A percentile compares a stretch with the other conserved stretches of the same genome.
phyloP scores from a whole-genome alignment of 1,139 yeast species.

The Candida neerlandica region DNA sequence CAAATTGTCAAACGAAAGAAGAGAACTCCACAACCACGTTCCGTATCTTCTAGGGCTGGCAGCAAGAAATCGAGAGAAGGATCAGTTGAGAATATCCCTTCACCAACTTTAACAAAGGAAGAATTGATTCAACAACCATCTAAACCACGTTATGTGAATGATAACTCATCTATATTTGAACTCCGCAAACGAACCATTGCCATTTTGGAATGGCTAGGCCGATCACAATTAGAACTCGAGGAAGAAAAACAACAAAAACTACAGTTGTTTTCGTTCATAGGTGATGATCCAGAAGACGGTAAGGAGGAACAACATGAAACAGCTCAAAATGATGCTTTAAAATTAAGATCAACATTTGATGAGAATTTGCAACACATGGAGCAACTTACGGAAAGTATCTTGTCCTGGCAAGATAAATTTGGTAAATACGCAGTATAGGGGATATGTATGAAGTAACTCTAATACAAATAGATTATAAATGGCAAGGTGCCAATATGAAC shows the following conservation, averaged over 20 bases:
- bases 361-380: slow-evolving; percentile 70
- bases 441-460: no score
- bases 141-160: slow-evolving; percentile 80
- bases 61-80: slow-evolving; percentile 1
- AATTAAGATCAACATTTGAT: slow-evolving; percentile 49
- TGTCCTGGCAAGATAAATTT: slow-evolving; percentile 77
- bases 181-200: slow-evolving; percentile 88
- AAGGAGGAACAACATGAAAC: slow-evolving; percentile 60
- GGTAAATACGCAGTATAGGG: slow-evolving; percentile 47
- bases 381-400: slow-evolving; percentile 63
- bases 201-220: slow-evolving; percentile 83
- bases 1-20: slow-evolving; percentile 6
- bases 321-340: slow-evolving; percentile 28
- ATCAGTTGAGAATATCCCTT: slow-evolving; percentile 3
- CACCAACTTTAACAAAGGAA: slow-evolving; percentile 27
- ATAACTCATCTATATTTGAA: slow-evolving; percentile 72
- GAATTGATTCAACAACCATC: slow-evolving; percentile 64
- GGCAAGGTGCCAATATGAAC: no score
- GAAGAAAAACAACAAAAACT: slow-evolving; percentile 64
- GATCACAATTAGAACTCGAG: slow-evolving; percentile 80
- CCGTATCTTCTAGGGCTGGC: slow-evolving; percentile 3
- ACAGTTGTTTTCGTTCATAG: slow-evolving; percentile 37
- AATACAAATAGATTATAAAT: no score
- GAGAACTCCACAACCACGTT: slow-evolving; percentile 3
- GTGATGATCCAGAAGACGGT: slow-evolving; percentile 5